Conservation (phyloP, 331 rosid species). For the Malus hybrid region DNA sequence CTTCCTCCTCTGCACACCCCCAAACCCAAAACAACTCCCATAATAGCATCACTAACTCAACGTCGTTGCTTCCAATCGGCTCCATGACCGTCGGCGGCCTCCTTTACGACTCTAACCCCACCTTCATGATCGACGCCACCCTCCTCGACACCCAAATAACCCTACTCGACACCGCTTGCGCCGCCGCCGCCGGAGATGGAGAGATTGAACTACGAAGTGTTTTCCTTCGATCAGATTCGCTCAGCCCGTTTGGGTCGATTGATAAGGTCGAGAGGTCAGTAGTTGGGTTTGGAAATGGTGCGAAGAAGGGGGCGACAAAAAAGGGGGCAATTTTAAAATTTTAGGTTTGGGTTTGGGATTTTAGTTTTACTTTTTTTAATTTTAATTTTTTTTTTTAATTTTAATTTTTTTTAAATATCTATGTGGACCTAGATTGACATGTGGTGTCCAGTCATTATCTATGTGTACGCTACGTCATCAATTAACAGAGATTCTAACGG, state of each 20-base stretch:
- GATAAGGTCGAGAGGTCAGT: conserved; percentile 58
- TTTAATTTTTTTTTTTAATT: no score
- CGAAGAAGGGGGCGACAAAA: background rate
- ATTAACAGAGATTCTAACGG: no score
- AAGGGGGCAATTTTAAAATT: no score
- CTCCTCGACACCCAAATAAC: conserved; percentile 44
- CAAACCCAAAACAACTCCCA: conserved; percentile 5
- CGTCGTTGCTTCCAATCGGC: background rate
- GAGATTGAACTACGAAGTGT: conserved; percentile 39
- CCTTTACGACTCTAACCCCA: conserved; percentile 14
- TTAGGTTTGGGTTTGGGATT: no score
- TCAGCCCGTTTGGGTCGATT: conserved; percentile 31
- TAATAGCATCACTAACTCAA: background rate
- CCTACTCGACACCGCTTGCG: conserved; percentile 17
- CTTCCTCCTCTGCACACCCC: background rate
- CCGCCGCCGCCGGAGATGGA: conserved; percentile 29
- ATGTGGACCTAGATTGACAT: no score
- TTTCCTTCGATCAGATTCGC: conserved; percentile 39
- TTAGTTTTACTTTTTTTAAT: no score
- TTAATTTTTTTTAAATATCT: no score
- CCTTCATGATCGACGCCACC: conserved; percentile 23
- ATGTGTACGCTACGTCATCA: no score
- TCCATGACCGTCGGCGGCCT: conserved; percentile 47
- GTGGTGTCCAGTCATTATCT: no score
- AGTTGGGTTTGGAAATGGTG: conserved; percentile 46